phyloP scores from a whole-genome alignment of 192 early-diverging fungal genomes.

The Coemansia sp. region DNA sequence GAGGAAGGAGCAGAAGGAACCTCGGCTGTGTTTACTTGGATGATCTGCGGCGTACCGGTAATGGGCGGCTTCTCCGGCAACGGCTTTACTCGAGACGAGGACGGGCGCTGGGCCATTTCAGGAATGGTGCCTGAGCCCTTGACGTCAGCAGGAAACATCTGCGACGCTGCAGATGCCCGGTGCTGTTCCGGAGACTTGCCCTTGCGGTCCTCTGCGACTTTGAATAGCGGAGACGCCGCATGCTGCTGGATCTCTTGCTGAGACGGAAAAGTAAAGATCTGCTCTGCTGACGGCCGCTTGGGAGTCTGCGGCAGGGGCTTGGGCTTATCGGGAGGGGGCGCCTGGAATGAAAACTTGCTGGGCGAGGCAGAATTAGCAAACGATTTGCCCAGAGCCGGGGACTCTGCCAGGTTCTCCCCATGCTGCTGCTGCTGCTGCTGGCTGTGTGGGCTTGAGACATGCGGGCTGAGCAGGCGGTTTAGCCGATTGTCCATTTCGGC shows the following conservation, averaged over 20 bases:
- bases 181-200: not conserved
- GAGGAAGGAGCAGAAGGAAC: not conserved
- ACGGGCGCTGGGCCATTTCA: constrained; percentile 29
- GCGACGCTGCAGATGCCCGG: no score
- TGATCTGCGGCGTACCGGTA: constrained; percentile 5
- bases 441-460: not conserved
- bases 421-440: not conserved
- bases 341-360: constrained; percentile 38
- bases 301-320: constrained; percentile 44
- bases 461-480: constrained; percentile 32
- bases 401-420: not conserved
- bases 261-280: constrained; percentile 41
- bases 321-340: constrained; percentile 3
- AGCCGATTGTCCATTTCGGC: constrained; percentile 40
- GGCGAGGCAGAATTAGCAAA: not conserved
- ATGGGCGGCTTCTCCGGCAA: constrained; percentile 9
- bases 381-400: not conserved
- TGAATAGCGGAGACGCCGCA: constrained; percentile 30
- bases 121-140: not conserved
- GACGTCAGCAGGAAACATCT: no score
- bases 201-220: not conserved
- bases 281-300: constrained; percentile 9
- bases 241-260: constrained; percentile 4
- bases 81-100: constrained; percentile 3
- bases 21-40: constrained; percentile 24